These are phyloP conservation scores for Nannochloris sp. DNA, from an alignment of 139 green algal species.

Conservation along the genomic window DNA sequence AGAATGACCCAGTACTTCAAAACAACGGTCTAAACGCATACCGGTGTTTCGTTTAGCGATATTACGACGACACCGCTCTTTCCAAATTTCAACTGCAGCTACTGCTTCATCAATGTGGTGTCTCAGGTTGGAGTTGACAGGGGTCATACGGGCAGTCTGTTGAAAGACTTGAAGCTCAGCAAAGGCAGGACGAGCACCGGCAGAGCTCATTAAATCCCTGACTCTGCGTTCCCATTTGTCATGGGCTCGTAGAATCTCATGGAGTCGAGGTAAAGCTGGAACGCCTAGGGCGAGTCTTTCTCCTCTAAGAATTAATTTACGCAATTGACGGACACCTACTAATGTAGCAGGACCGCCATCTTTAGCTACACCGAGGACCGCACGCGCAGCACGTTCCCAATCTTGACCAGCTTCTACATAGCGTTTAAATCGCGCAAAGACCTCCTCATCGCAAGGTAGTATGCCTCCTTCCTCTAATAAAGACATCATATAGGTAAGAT, in stretches of 20 bases:
- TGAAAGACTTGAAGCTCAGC: conserved; percentile 21
- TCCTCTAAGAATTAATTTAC: background rate
- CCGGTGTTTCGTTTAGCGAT: conserved; percentile 25
- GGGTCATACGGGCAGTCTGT: conserved; percentile 7
- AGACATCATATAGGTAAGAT: background rate
- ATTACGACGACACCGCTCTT: conserved; percentile 7
- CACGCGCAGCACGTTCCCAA: conserved; percentile 14
- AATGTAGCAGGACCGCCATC: background rate
- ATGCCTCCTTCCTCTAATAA: conserved; percentile 32
- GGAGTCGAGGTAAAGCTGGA: conserved; percentile 30
- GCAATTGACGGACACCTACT: background rate
- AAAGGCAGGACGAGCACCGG: conserved; percentile 7
- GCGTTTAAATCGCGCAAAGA: conserved; percentile 5
- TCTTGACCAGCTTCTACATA: conserved; percentile 6
- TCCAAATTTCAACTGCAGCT: conserved; percentile 13
- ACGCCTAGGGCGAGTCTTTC: background rate
- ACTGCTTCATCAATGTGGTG: conserved; percentile 15
- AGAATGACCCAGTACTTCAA: conserved; percentile 8
- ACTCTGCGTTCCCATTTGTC: background rate
- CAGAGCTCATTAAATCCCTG: background rate
- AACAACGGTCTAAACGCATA: conserved; percentile 14
- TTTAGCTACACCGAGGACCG: background rate
- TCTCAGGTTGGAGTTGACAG: conserved; percentile 25
- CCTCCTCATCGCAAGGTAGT: conserved; percentile 19
- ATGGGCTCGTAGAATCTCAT: conserved; percentile 27